Base-by-base conservation (phyloP, 305 asterid genomes). In the Caryopteris hybrid region DNA sequence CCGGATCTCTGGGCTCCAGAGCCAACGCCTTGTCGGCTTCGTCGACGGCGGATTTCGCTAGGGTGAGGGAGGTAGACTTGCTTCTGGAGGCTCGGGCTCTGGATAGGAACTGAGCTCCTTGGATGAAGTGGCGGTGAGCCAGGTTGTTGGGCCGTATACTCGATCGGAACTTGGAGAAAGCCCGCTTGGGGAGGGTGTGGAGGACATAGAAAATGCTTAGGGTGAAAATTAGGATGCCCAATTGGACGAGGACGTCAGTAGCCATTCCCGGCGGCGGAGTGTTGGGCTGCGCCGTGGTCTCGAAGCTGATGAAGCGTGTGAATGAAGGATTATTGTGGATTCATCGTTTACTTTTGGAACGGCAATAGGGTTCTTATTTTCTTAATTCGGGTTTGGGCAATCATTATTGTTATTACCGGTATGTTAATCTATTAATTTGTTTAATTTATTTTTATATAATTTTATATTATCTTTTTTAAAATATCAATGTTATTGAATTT, bases 21-120 rank as follows among this genome's bases (percentile, higher is more conserved):
- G 90, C 75, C 38, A 88, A 7, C n/a, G 96, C 96, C 68, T 77
- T 79, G 71, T 89, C 95, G 72, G 96, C 96, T 63, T 92, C 92
- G 39, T 54, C 59, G 69, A 57, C 80, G 86, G 96, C 96, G 80
- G 89, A 76, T 77, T 86, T 86, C 3, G 96, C 92, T 38, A 88
- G 88, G 80, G 70, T 83, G 71, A 72, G 7, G 61, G 92, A 76
- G 64, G 81, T 46, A 66, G 88, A 50, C 66, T 78, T 83, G 79
- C 45, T 34, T 51, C 71, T 79, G 39, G 78, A 27, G 66, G 96
- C 85, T 78, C 88, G 87, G 69, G 98, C 91, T 39, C 89, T 81
- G 76, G 95, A 77, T 53, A 92, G 87, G 85, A 83, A 62, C 69
- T 87, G 90, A 27, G 98, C 96, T 8, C 96, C 98, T 38, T 76